These are phyloP conservation scores for Xylaria scruposa DNA, from an alignment of 495 filamentous ascomycete species.

Conservation along the genomic window DNA sequence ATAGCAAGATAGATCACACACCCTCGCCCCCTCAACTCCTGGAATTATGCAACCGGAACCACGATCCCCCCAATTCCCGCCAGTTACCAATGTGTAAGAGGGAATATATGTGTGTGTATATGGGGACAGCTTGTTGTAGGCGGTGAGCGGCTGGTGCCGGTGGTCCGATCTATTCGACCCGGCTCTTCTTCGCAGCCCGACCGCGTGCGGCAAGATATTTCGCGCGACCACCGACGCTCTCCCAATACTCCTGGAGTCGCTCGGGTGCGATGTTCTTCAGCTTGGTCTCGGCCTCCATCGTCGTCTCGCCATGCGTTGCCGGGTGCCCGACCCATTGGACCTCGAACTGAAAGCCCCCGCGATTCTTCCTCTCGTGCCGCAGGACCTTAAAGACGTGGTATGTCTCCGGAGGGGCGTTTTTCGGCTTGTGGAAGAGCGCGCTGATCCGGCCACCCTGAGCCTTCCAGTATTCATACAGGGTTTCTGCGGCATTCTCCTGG, in stretches of 20 bases:
- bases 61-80: background rate
- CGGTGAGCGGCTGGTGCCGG: background rate
- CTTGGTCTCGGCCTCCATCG: slow-evolving; percentile 37
- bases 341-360: slow-evolving; percentile 42
- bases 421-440: slow-evolving; percentile 39
- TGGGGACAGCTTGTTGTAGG: background rate
- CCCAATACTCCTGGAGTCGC: slow-evolving; percentile 35
- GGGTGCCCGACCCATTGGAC: slow-evolving; percentile 44
- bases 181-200: slow-evolving; percentile 31
- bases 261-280: slow-evolving; percentile 35
- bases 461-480: slow-evolving; percentile 39
- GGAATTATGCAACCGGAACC: slow-evolving; percentile 17
- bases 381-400: slow-evolving; percentile 39
- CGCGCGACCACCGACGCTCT: slow-evolving; percentile 36
- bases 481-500: slow-evolving; percentile 36
- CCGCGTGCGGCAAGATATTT: slow-evolving; percentile 35
- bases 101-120: slow-evolving; percentile 10
- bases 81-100: background rate
- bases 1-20: background rate
- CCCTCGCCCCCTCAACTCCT: slow-evolving; percentile 9
- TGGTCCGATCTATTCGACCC: slow-evolving; percentile 25
- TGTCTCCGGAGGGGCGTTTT: slow-evolving; percentile 34
- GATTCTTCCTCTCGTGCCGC: slow-evolving; percentile 32
- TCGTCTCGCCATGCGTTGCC: slow-evolving; percentile 34
- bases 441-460: slow-evolving; percentile 38